Evolutionary conservation across 2,329 filamentous ascomycete genomes (phyloP).

Genomic region (Stemphylium lycopersici): DNA sequence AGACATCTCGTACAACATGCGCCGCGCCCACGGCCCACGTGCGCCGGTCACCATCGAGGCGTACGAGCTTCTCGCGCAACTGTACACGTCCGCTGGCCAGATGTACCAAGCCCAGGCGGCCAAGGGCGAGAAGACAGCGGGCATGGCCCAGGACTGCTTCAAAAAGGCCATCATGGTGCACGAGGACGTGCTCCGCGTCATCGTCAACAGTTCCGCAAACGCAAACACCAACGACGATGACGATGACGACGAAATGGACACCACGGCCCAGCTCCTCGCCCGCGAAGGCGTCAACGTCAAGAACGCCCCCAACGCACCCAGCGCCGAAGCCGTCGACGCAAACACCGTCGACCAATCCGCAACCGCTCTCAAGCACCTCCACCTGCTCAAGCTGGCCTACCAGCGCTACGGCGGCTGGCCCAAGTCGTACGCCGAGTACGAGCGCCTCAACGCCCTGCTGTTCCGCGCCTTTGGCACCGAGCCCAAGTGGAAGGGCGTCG

Average conservation of each 20-base stretch:
- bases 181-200: slow-evolving; percentile 42
- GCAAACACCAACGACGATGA: slow-evolving; percentile 34
- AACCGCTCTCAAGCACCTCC: slow-evolving; percentile 45
- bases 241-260: slow-evolving; percentile 46
- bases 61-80: slow-evolving; percentile 56
- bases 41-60: slow-evolving; percentile 57
- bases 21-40: slow-evolving; percentile 58
- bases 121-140: slow-evolving; percentile 43
- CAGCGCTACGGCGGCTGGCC: slow-evolving; percentile 54
- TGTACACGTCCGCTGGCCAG: slow-evolving; percentile 54
- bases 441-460: slow-evolving; percentile 54
- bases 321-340: not conserved
- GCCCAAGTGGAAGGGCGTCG: slow-evolving; percentile 49
- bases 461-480: slow-evolving; percentile 49
- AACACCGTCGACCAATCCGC: slow-evolving; percentile 27
- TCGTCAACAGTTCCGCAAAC: slow-evolving; percentile 28
- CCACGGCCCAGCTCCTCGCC: slow-evolving; percentile 45
- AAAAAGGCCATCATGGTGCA: slow-evolving; percentile 45
- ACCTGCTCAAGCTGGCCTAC: slow-evolving; percentile 48
- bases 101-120: slow-evolving; percentile 47
- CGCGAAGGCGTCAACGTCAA: slow-evolving; percentile 43
- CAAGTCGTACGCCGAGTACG: slow-evolving; percentile 57
- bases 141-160: slow-evolving; percentile 48
- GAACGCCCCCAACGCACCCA: slow-evolving; percentile 12
- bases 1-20: slow-evolving; percentile 63